Evolutionary conservation across 805 yeast genomes (phyloP).

Genomic region (Metschnikowia matae): DNA sequence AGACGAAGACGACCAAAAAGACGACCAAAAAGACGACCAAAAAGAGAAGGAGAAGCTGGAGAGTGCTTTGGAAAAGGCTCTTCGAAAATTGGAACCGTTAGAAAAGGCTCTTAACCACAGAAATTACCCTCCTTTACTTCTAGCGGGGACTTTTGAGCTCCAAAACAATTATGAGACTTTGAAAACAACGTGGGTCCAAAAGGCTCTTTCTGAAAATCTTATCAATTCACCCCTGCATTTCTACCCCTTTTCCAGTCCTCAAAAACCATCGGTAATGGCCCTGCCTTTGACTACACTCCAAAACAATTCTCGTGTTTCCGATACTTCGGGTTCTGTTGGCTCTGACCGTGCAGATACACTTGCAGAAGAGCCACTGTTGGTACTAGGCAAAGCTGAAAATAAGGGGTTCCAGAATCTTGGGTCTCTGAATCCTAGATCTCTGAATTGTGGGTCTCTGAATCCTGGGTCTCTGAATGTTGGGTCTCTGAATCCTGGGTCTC

Average conservation of each 20-base stretch:
- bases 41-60: too few species aligned
- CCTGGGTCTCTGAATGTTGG: too few species aligned
- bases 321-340: not conserved
- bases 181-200: conserved; percentile 9
- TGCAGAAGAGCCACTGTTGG: not conserved
- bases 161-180: conserved; percentile 20
- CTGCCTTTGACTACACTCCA: not conserved
- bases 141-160: conserved; percentile 29
- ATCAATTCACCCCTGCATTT: not conserved
- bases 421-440: too few species aligned
- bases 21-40: too few species aligned
- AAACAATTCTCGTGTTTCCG: not conserved
- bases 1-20: too few species aligned
- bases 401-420: too few species aligned
- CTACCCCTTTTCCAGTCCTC: not conserved
- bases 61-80: not conserved
- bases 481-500: too few species aligned
- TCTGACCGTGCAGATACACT: not conserved
- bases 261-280: not conserved
- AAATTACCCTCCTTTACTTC: conserved; percentile 49
- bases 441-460: too few species aligned
- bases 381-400: too few species aligned
- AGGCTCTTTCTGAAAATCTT: conserved; percentile 7
- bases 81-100: conserved; percentile 21
- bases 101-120: conserved; percentile 41